Conservation (phyloP, 1,284 basidiomycete species). For the Fistulina hepatica region DNA sequence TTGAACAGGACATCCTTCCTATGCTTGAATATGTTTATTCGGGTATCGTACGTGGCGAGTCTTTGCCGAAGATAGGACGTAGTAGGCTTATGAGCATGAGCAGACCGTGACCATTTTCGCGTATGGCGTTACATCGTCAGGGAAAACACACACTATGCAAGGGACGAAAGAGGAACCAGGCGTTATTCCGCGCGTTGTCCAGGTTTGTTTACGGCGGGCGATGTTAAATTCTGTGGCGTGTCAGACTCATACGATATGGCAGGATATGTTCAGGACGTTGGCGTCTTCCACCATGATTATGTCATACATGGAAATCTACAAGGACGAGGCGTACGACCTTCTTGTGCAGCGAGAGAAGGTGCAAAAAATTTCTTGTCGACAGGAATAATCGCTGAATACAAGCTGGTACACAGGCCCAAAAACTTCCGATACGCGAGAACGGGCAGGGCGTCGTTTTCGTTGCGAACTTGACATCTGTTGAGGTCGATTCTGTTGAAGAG, state of each 20-base stretch:
- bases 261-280: conserved; percentile 44
- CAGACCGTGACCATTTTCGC: conserved; percentile 74
- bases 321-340: conserved; percentile 77
- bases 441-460: conserved; percentile 68
- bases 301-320: conserved; percentile 82
- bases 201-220: conserved; percentile 29
- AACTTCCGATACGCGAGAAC: conserved; percentile 72
- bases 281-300: conserved; percentile 34
- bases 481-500: conserved; percentile 42
- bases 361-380: conserved; percentile 19
- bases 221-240: neutral
- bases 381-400: neutral
- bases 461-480: conserved; percentile 50
- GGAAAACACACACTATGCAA: conserved; percentile 83
- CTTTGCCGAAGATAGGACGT: neutral
- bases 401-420: conserved; percentile 42
- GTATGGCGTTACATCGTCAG: conserved; percentile 74
- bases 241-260: conserved; percentile 5
- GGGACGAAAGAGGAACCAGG: conserved; percentile 58
- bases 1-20: conserved; percentile 56
- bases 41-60: conserved; percentile 43
- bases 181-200: conserved; percentile 67
- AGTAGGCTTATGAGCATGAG: neutral
- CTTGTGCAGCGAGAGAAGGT: conserved; percentile 60
- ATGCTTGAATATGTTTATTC: conserved; percentile 58